These are phyloP conservation scores for Eimeria maxima DNA, from an alignment of 169 alveolate genomes.

Conservation along the genomic window DNA sequence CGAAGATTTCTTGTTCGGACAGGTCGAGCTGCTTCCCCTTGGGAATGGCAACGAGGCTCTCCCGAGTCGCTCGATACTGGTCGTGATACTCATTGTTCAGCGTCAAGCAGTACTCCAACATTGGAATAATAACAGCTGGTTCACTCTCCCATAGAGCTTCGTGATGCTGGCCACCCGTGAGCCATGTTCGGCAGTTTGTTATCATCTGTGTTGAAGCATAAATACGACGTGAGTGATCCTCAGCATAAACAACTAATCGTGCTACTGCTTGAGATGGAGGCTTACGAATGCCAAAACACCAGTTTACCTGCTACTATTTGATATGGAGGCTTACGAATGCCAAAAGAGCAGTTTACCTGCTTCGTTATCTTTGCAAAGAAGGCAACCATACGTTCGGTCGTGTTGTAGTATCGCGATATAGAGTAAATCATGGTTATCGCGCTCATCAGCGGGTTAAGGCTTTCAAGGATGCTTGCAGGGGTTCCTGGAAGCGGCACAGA, in stretches of 20 bases:
- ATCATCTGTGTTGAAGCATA: slow-evolving; percentile 51
- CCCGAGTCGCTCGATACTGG: slow-evolving; percentile 94
- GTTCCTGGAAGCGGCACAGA: slow-evolving; percentile 84
- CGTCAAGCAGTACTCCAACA: slow-evolving; percentile 95
- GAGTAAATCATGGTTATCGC: slow-evolving; percentile 97
- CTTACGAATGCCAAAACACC: background rate
- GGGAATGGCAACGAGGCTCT: slow-evolving; percentile 95
- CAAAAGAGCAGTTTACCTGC: slow-evolving; percentile 85
- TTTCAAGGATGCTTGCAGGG: slow-evolving; percentile 96
- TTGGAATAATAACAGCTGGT: slow-evolving; percentile 95
- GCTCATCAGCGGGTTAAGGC: slow-evolving; percentile 97
- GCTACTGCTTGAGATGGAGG: background rate
- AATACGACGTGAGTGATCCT: background rate
- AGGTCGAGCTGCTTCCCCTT: slow-evolving; percentile 97
- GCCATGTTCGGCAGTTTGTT: slow-evolving; percentile 74
- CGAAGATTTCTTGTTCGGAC: slow-evolving; percentile 97
- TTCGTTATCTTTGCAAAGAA: slow-evolving; percentile 97
- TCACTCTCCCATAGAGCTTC: slow-evolving; percentile 94
- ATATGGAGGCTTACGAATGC: background rate
- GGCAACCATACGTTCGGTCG: slow-evolving; percentile 97
- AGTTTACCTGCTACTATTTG: slow-evolving; percentile 86
- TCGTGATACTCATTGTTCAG: slow-evolving; percentile 96
- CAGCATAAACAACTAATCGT: background rate
- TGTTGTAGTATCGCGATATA: slow-evolving; percentile 98
- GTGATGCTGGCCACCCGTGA: slow-evolving; percentile 85